Percentiles rank a stretch among this genome's conserved stretches.
These are phyloP conservation scores for Delitschia confertaspora DNA, from an alignment of 495 filamentous ascomycete species.

Conservation along the genomic window DNA sequence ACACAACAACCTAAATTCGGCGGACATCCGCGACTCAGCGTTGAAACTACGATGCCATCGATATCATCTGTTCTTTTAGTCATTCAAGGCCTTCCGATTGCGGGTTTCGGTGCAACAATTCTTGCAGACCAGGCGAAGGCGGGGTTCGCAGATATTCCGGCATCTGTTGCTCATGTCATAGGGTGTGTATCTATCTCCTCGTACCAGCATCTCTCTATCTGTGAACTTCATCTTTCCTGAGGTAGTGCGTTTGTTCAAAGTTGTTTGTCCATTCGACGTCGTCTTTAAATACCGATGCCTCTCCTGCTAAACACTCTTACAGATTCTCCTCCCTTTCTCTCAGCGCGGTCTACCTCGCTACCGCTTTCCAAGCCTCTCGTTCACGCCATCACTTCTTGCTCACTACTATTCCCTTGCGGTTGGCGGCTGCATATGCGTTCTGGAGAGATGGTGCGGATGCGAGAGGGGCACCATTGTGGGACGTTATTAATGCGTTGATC, in stretches of 20 bases:
- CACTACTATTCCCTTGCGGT: neutral
- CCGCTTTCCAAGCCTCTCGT: neutral
- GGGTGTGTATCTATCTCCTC: neutral
- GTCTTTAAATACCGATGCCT: too few relatives aligned
- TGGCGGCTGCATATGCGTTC: constrained; percentile 2
- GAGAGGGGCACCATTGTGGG: constrained; percentile 5
- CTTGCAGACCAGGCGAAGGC: constrained; percentile 3
- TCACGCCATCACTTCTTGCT: constrained; percentile 6
- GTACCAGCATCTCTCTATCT: neutral
- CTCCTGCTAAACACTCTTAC: too few relatives aligned
- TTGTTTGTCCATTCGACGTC: too few relatives aligned
- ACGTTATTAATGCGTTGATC: constrained; percentile 8
- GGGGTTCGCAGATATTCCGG: constrained; percentile 1
- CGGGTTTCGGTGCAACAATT: constrained; percentile 1
- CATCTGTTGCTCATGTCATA: constrained; percentile 1
- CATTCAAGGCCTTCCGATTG: constrained; percentile 7
- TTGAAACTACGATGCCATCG: neutral
- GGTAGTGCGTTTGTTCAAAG: too few relatives aligned
- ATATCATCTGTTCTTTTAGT: constrained; percentile 3
- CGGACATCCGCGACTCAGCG: too few relatives aligned
- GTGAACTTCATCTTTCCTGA: too few relatives aligned
- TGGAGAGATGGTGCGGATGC: constrained; percentile 1
- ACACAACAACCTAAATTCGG: too few relatives aligned
- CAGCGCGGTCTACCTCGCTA: neutral
- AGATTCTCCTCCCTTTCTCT: constrained; percentile 10